Conservation (phyloP, 495 filamentous ascomycete species). For the Tuber microsphaerosporum region DNA sequence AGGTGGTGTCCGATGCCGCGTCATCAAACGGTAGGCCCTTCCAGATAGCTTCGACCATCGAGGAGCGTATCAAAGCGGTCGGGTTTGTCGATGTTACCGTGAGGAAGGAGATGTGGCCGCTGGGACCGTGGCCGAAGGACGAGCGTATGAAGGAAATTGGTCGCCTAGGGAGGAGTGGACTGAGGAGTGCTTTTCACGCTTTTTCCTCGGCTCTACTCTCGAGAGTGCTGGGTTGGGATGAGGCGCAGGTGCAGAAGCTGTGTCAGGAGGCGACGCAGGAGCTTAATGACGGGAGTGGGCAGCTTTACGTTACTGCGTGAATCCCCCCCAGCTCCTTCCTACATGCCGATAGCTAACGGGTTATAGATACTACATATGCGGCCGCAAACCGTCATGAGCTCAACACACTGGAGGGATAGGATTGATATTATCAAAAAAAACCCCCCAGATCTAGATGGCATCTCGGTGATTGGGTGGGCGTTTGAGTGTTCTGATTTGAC, state of each 20-base stretch:
- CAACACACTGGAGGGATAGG: background rate
- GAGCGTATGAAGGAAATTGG: conserved; percentile 25
- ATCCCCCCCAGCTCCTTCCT: background rate
- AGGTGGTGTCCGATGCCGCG: conserved; percentile 7
- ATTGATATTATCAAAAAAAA: background rate
- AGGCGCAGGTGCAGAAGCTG: conserved; percentile 10
- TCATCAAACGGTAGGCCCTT: conserved; percentile 13
- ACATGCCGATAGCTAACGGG: background rate
- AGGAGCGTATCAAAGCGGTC: conserved; percentile 18
- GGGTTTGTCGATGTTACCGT: conserved; percentile 27
- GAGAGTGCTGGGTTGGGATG: conserved; percentile 15
- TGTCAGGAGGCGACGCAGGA: conserved; percentile 49
- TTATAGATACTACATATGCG: conserved; percentile 16
- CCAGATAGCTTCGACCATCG: conserved; percentile 15
- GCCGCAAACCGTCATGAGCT: conserved; percentile 15
- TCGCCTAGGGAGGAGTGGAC: conserved; percentile 8
- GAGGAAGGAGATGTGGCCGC: conserved; percentile 16
- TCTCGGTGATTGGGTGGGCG: background rate
- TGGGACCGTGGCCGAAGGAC: conserved; percentile 30
- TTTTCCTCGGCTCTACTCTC: conserved; percentile 25
- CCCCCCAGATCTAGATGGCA: background rate
- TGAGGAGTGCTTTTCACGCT: conserved; percentile 22
- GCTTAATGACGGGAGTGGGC: conserved; percentile 47
- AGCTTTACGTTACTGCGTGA: conserved; percentile 44
- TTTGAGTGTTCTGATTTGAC: background rate